Evolutionary conservation across 108 stramenopile species (phyloP).

Genomic region (Cylindrotheca fusiformis): DNA sequence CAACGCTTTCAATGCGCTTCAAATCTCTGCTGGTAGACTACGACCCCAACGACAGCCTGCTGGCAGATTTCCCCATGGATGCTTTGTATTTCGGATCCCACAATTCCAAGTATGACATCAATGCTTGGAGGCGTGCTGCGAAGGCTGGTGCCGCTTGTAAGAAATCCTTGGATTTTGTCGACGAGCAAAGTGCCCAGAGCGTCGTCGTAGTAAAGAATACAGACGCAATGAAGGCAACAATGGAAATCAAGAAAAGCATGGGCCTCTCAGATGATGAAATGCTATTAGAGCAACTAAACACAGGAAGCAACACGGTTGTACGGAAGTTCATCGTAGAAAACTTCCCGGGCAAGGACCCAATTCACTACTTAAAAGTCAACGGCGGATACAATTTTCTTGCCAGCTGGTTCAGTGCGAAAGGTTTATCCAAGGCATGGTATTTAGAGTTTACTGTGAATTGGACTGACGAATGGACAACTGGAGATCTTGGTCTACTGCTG

Average conservation of each 20-base stretch:
- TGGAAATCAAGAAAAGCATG: background rate
- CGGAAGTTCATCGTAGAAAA: background rate
- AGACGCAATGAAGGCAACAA: background rate
- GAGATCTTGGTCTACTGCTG: conserved; percentile 2
- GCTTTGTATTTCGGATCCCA: conserved; percentile 3
- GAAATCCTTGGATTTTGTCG: background rate
- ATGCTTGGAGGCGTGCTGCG: background rate
- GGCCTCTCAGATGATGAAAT: conserved; percentile 1
- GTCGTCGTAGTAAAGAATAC: background rate
- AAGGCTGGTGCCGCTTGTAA: conserved; percentile 4
- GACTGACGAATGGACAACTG: background rate
- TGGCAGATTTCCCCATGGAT: conserved; percentile 3
- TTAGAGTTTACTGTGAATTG: conserved; percentile 7
- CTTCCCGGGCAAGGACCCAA: background rate
- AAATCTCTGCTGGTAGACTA: background rate
- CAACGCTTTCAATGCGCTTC: background rate
- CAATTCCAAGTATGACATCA: conserved; percentile 3
- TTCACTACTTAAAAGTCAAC: conserved; percentile 4
- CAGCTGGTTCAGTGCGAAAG: background rate
- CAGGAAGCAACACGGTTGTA: background rate
- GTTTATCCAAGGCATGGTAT: conserved; percentile 4
- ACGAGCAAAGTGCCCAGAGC: background rate
- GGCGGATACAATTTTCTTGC: conserved; percentile 4
- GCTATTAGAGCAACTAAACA: background rate
- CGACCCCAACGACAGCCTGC: background rate